Evolutionary conservation across 2,329 filamentous ascomycete species (phyloP).

Genomic region (Verticillium longisporum): DNA sequence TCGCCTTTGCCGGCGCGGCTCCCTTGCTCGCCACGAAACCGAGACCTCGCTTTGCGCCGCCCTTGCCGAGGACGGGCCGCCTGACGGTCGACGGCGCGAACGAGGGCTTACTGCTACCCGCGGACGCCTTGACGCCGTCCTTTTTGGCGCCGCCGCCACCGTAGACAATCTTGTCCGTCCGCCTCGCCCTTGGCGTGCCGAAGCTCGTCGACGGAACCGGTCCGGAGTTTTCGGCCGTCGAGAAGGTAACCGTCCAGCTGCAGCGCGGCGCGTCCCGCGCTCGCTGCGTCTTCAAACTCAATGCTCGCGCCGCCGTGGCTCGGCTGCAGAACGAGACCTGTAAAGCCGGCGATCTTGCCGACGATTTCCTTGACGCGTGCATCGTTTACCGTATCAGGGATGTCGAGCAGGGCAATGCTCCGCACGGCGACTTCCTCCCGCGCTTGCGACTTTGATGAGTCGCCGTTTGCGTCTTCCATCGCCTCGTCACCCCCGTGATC

Average conservation of each 20-base stretch:
- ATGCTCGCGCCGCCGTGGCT: slow-evolving; percentile 80
- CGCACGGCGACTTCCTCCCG: slow-evolving; percentile 51
- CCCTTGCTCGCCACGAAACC: slow-evolving; percentile 30
- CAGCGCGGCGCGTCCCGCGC: slow-evolving; percentile 66
- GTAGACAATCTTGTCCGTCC: slow-evolving; percentile 32
- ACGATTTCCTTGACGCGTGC: slow-evolving; percentile 69
- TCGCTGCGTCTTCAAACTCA: slow-evolving; percentile 65
- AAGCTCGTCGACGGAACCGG: slow-evolving; percentile 47
- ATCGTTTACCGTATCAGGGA: slow-evolving; percentile 91
- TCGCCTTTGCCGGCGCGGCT: slow-evolving; percentile 13
- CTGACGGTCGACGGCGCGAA: slow-evolving; percentile 30
- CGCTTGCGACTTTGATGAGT: slow-evolving; percentile 22
- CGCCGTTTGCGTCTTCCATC: slow-evolving; percentile 10
- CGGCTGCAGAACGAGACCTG: slow-evolving; percentile 73
- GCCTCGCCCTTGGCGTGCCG: slow-evolving; percentile 41
- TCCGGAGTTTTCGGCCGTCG: slow-evolving; percentile 45
- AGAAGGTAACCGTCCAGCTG: slow-evolving; percentile 50
- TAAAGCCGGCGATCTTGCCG: slow-evolving; percentile 62
- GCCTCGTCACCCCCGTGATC: slow-evolving; percentile 21
- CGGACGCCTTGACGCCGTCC: slow-evolving; percentile 13
- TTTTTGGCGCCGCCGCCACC: slow-evolving; percentile 23
- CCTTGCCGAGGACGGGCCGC: slow-evolving; percentile 32
- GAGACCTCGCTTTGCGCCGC: slow-evolving; percentile 33
- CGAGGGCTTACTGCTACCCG: slow-evolving; percentile 32
- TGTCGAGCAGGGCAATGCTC: slow-evolving; percentile 73